Evolutionary conservation across 306 rosid species (phyloP), one percentile per base, ranked within the genome.

Genomic region (Glycine soja): DNA sequence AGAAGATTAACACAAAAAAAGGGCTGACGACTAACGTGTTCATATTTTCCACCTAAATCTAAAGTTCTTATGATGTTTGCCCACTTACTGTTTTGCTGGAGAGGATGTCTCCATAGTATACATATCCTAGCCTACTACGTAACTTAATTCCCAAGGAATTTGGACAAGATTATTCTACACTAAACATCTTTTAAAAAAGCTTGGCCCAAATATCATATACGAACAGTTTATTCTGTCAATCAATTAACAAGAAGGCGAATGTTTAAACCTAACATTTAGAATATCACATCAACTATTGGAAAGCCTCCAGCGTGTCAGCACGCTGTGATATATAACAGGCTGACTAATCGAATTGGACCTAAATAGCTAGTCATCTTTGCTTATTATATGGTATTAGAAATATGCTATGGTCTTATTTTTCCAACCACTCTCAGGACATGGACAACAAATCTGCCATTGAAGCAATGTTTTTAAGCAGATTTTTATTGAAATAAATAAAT

Each of bases 251-350:
- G 6, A 48, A 38, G 14, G 16, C 0, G 7, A 67, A 67, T 3
- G 75, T 56, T 47, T 38, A 47, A 47, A 47, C 5, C 30, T 12
- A 56, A 18, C 5, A 51, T 9, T 24, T 14, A 66, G 46, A 53
- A 51, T 8, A 70, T 30, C 4, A 32, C 12, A 57, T 47, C 59
- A 66, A 81, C 76, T 72, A 76, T 45, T 73, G 79, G 68, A 57
- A 57, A 56, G 68, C 16, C 15, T 38, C 9, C 68, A 53, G 79
- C 38, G 47, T 54, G 61, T 59, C 38, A 61, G 78, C 42, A 48
- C 3, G 24, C 8, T 46, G 78, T 63, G 79, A 82, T 8, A 48
- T 6, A 78, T 74, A 86, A 86, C 88, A 86, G 88, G 86, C 76
- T 82, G 84, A 86, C 75, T 45, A 74, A 78, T 43, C 5, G 11